A percentile compares a stretch with the other conserved stretches of the same genome.
These are phyloP conservation scores for Adansonia digitata DNA, from an alignment of 345 rosid genomes.

Conservation along the genomic window DNA sequence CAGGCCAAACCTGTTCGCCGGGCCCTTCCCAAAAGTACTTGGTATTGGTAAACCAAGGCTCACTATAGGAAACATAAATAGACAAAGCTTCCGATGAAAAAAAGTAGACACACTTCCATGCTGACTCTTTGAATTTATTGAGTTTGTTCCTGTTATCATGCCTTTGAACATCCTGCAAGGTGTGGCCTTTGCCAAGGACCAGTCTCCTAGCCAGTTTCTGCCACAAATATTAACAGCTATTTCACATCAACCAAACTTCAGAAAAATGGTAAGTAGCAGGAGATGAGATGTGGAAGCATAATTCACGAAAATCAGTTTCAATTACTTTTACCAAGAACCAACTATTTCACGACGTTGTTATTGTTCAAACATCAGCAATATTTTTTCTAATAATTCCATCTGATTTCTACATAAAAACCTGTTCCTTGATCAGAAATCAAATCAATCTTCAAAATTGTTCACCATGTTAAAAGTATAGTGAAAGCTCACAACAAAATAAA, in stretches of 20 bases:
- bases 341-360: neutral
- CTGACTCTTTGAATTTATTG: slow-evolving; percentile 79
- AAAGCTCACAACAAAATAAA: neutral
- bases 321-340: neutral
- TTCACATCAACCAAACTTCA: neutral
- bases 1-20: slow-evolving; percentile 76
- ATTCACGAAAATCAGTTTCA: neutral
- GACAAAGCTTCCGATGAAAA: slow-evolving; percentile 70
- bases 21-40: slow-evolving; percentile 83
- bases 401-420: neutral
- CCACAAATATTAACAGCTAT: slow-evolving; percentile 18
- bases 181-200: slow-evolving; percentile 50
- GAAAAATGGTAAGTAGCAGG: neutral
- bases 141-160: slow-evolving; percentile 48
- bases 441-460: neutral
- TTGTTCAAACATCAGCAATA: neutral
- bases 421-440: neutral
- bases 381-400: neutral
- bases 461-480: neutral
- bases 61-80: slow-evolving; percentile 50
- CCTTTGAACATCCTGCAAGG: slow-evolving; percentile 24
- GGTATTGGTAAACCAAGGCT: slow-evolving; percentile 82
- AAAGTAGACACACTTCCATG: slow-evolving; percentile 84
- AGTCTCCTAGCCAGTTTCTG: slow-evolving; percentile 55
- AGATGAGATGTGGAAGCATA: neutral